A percentile compares a stretch with the other conserved stretches of the same genome.
Evolutionary conservation across 495 filamentous ascomycete genomes (phyloP).

Genomic region (Emericellopsis terricola): DNA sequence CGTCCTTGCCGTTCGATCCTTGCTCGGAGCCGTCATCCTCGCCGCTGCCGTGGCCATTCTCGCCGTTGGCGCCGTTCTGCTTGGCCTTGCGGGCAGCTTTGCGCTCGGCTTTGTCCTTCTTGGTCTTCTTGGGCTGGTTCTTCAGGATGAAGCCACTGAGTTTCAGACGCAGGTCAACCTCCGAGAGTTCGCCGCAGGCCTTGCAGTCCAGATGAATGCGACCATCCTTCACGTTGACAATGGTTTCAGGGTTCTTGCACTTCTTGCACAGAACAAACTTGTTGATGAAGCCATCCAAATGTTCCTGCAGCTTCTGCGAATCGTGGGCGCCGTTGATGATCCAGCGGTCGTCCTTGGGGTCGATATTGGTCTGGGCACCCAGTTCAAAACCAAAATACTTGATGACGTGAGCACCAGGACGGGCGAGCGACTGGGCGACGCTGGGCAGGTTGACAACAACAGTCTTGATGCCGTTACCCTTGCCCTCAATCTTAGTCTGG

Average conservation of each 20-base stretch:
- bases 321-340: constrained; percentile 99
- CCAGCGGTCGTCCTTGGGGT: constrained; percentile 94
- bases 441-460: constrained; percentile 94
- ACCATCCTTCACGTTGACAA: constrained; percentile 82
- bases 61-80: constrained; percentile 52
- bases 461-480: constrained; percentile 95
- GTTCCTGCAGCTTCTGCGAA: constrained; percentile 87
- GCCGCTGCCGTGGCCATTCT: constrained; percentile 40
- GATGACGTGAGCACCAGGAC: constrained; percentile 87
- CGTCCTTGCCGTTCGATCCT: constrained; percentile 49
- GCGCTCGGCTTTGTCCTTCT: constrained; percentile 87
- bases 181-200: constrained; percentile 82
- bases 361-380: constrained; percentile 93
- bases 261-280: constrained; percentile 98
- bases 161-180: constrained; percentile 86
- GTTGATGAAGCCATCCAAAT: constrained; percentile 93
- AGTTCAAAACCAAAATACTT: constrained; percentile 99
- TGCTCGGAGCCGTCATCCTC: constrained; percentile 55
- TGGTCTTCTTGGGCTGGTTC: constrained; percentile 74
- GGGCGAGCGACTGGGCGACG: constrained; percentile 80
- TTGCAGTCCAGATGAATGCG: constrained; percentile 91
- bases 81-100: constrained; percentile 74
- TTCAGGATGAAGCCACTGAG: constrained; percentile 95
- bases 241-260: constrained; percentile 98
- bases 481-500: constrained; percentile 98